These are phyloP conservation scores for Leishmania aethiopica DNA, from an alignment of 208 protist species.

Conservation along the genomic window DNA sequence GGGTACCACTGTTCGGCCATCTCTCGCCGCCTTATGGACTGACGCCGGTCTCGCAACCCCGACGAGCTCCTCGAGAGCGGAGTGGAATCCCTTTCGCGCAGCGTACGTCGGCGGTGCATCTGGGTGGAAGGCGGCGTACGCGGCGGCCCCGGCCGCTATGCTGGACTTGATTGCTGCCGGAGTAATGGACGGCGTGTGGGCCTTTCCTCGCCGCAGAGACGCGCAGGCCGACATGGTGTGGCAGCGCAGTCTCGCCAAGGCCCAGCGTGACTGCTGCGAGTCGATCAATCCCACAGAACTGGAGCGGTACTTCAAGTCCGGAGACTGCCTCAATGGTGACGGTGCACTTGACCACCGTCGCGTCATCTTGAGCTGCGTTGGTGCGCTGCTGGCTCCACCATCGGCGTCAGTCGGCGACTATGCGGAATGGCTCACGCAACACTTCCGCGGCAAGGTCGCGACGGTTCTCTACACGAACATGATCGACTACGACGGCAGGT, in stretches of 20 bases:
- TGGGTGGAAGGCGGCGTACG: slow-evolving; percentile 17
- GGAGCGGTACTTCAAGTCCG: slow-evolving; percentile 36
- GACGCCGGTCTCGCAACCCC: slow-evolving; percentile 6
- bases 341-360: slow-evolving; percentile 11
- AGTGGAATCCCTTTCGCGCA: slow-evolving; percentile 11
- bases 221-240: not conserved
- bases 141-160: slow-evolving; percentile 11
- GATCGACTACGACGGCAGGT: slow-evolving; percentile 42
- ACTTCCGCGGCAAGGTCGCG: slow-evolving; percentile 54
- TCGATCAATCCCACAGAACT: slow-evolving; percentile 31
- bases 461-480: slow-evolving; percentile 54
- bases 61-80: not conserved
- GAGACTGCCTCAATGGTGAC: not conserved
- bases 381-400: slow-evolving; percentile 50
- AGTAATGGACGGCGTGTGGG: slow-evolving; percentile 18
- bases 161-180: slow-evolving; percentile 24
- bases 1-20: not conserved
- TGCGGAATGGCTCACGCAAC: slow-evolving; percentile 49
- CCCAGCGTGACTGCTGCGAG: slow-evolving; percentile 22
- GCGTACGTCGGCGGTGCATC: not conserved
- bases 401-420: slow-evolving; percentile 28
- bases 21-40: slow-evolving; percentile 11
- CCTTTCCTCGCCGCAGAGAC: not conserved
- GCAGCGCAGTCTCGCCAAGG: slow-evolving; percentile 6
- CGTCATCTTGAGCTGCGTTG: slow-evolving; percentile 49